A percentile compares a stretch with the other conserved stretches of the same genome.
phyloP scores from a whole-genome alignment of 2,329 filamentous ascomycete genomes.

The Stachybotrys elegans region DNA sequence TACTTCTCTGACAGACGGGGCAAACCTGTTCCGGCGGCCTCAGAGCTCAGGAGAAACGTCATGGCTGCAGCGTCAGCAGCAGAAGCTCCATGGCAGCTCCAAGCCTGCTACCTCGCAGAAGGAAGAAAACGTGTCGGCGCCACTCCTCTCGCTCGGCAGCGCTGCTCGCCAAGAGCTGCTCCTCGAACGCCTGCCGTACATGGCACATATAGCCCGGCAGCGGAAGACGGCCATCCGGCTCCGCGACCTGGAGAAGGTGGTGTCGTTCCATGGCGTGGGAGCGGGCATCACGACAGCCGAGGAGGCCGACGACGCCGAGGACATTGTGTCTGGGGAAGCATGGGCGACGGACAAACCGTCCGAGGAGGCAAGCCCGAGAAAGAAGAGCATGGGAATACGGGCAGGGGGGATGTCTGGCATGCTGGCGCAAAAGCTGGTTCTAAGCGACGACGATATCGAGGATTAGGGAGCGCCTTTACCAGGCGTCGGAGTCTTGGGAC shows the following conservation, averaged over 20 bases:
- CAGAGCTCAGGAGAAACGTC: constrained; percentile 24
- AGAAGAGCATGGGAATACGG: constrained; percentile 36
- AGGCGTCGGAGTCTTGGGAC: too few relatives aligned
- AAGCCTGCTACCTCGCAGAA: constrained; percentile 10
- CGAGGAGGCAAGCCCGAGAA: constrained; percentile 47
- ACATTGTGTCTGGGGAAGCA: constrained; percentile 35
- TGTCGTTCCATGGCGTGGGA: constrained; percentile 59
- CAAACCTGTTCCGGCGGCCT: constrained; percentile 43
- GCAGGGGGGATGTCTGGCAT: constrained; percentile 32
- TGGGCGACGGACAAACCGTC: constrained; percentile 60
- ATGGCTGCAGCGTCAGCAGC: constrained; percentile 29
- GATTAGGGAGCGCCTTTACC: constrained; percentile 36
- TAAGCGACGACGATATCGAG: constrained; percentile 83
- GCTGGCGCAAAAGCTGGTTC: constrained; percentile 60
- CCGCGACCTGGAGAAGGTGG: constrained; percentile 62
- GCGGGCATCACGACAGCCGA: constrained; percentile 44
- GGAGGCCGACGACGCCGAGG: constrained; percentile 40
- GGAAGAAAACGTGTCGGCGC: constrained; percentile 20
- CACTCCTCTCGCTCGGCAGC: constrained; percentile 55
- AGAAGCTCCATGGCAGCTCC: constrained; percentile 12
- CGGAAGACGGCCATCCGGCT: constrained; percentile 36
- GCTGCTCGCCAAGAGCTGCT: constrained; percentile 69
- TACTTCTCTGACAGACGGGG: constrained; percentile 37
- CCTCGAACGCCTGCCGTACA: constrained; percentile 82
- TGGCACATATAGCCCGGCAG: constrained; percentile 58